Base-by-base conservation (phyloP, 768 basidiomycete genomes). In the Coprinellus aureogranulatus region DNA sequence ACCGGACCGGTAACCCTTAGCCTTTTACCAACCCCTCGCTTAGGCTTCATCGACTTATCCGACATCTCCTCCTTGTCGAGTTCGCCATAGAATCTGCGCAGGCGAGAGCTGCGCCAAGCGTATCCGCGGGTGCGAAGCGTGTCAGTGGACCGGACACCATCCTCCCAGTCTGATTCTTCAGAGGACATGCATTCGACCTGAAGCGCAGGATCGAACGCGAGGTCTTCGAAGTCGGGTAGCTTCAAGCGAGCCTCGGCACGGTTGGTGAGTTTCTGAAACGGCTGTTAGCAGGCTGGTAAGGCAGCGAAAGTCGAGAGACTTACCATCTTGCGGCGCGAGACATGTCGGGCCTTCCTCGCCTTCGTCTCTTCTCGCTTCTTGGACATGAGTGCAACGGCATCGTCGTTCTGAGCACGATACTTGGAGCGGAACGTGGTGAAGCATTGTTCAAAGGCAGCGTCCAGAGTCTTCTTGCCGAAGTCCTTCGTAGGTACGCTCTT, bases 131-230 rank as follows among this genome's bases (percentile, higher is more conserved):
- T 79, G 26, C 76, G 78, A 23, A 90, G 70, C 9, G 77, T 61
- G 58, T 69, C 68, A 28, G 69, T 69, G 12, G 28, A 52, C 10
- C 50, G 50, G 22, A 20, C 28, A 1, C 45, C 57, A 2, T 40
- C 42, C 34, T 87, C 87, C 49, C 70, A 72, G 60, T 84, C 83
- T 14, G 89, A 90, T 67, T 91, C 89, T 61, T 91, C 89, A 28
- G 85, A 87, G 26, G 89, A 91, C 85, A 90, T 89, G 69, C 88
- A 90, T 47, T 90, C 89, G 20, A 83, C 59, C 59, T 87, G 84
- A 56, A 91, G 69, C 14, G 89, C 88, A 14, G 83, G 82, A 64
- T 90, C 87, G 64, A 90, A 90, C 14, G 74, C 77, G 25, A 82
- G 74, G 67, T 89, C 84, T 54, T 83, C 79, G 58, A 89, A 86